Base-by-base conservation (phyloP, 306 rosid genomes). In the Lathyrus tuberosus region DNA sequence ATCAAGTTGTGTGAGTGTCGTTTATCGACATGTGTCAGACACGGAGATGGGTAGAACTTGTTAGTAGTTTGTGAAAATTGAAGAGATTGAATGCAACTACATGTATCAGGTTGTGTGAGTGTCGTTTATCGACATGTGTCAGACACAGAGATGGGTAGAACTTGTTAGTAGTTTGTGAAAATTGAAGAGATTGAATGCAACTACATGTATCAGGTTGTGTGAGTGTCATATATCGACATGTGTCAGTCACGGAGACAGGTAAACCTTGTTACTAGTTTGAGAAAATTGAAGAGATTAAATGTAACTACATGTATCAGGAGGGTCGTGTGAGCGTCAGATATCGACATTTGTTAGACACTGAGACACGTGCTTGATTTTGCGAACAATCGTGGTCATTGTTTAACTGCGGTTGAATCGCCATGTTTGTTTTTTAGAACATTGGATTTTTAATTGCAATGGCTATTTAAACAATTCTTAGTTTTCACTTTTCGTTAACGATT, bases 401-500 rank as follows among this genome's bases (percentile, higher is more conserved):
- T 47, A n/a, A n/a, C 22, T 1, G 4, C 3, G 10, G 53, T 47
- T 47, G 22, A 47, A 47, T 2, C 1, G 1, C 8, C 22, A 2
- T 2, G 18, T 47, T 47, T 0, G 10, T 2, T 46, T 47, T 46
- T 15, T 47, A 47, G 8, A 6, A 15, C 22, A 7, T 7, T 47
- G 4, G 20, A 15, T 6, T 47, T 47, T 47, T 47, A 47, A 6
- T 47, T 6, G 20, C 0, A 3, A 15, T 47, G 20, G 10, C 53
- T 44, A 44, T 44, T 13, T 5, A 44, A 5, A 2, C 15, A 44
- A 44, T 8, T 44, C 16, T 47, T 6, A 47, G 22, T 15, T 47
- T 47, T 47, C 10, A 47, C 11, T 47, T 47, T 6, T 10, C 28
- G 47, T 75, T 74, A 71, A 48, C 64, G 17, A 4, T 62, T 65